Evolutionary conservation across 177 flowering plant genomes (phyloP).

Genomic region (Vitis hybrid): DNA sequence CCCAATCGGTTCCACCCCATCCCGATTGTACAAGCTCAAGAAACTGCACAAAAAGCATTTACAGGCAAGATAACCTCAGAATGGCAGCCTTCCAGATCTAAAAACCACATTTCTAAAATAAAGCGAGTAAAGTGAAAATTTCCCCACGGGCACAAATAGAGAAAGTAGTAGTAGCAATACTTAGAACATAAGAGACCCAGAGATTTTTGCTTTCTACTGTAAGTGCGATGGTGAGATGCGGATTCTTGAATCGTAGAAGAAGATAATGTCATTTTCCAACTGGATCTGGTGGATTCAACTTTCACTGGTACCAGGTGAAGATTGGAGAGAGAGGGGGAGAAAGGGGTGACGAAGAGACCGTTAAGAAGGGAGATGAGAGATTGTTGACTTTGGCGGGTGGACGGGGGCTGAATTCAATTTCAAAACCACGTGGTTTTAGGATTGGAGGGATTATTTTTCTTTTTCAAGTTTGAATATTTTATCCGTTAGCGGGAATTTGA

Average conservation of each 20-base stretch:
- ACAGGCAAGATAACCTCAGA: background rate
- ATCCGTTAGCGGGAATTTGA: conserved; percentile 22
- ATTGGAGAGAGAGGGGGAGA: background rate
- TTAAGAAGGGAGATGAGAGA: conserved; percentile 8
- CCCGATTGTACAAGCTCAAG: conserved; percentile 71
- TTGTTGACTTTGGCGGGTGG: conserved; percentile 9
- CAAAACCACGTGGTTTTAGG: background rate
- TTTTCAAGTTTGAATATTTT: conserved; percentile 3
- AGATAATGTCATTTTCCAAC: conserved; percentile 16
- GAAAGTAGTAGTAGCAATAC: conserved; percentile 28
- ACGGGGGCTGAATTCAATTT: background rate
- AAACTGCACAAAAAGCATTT: conserved; percentile 47
- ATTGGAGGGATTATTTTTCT: background rate
- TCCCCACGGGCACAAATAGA: background rate
- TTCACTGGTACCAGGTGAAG: background rate
- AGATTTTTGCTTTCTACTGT: conserved; percentile 89
- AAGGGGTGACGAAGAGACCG: conserved; percentile 9
- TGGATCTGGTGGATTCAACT: conserved; percentile 7
- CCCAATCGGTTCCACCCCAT: conserved; percentile 61
- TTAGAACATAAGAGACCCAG: conserved; percentile 86
- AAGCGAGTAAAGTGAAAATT: background rate
- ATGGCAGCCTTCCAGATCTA: no score
- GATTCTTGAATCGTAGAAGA: conserved; percentile 22
- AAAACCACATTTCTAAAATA: background rate
- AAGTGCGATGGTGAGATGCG: conserved; percentile 33